Base-by-base conservation (phyloP, 2,329 filamentous ascomycete species). In the Kalmusia sp. region DNA sequence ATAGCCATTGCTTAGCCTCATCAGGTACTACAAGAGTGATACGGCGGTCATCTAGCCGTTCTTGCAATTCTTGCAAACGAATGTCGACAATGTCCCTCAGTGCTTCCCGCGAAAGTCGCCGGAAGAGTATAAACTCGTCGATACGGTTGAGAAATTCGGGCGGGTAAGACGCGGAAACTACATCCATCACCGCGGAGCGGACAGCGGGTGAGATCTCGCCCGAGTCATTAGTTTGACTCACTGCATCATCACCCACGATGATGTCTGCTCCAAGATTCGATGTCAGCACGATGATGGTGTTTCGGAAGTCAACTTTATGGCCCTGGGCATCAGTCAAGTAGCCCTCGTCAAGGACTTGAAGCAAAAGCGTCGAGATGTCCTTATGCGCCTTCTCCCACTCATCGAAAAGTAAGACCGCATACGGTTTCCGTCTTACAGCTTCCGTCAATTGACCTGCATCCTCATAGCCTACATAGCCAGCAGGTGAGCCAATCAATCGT, bases 351-450 rank as follows among this genome's bases (percentile, higher is more conserved):
- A 99, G 85, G 0, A 98, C 93, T 74, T 98, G 95, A 3, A 99
- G 84, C 3, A 99, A 83, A 3, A 99, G 81, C 0, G 93, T 89
- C 0, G 92, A 96, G 61, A 98, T 97, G 65, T 99, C 95, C 49
- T 91, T 88, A 71, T 98, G 95, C 0, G 93, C 95, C 73, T 99
- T 98, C 71, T 99, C 95, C 64, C 97, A 98, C 72, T 98, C 95
- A 72, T 99, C 95, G 64, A 99, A 96, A 1, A 99, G 82, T 0
- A 99, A 82, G 0, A 99, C 92, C 0, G 93, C 93, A 64, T 98
- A 98, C 0, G 95, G 95, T 74, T 98, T 98, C 54, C 95, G 85
- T 51, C 95, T 86, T 3, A 99, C 92, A 4, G 93, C 93, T 77
- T 99, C 95, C 1, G 95, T 98, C 9, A 99, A 83, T 75, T 98